Base-by-base conservation (phyloP, 169 alveolate genomes). In the Plasmodium yoelii region DNA sequence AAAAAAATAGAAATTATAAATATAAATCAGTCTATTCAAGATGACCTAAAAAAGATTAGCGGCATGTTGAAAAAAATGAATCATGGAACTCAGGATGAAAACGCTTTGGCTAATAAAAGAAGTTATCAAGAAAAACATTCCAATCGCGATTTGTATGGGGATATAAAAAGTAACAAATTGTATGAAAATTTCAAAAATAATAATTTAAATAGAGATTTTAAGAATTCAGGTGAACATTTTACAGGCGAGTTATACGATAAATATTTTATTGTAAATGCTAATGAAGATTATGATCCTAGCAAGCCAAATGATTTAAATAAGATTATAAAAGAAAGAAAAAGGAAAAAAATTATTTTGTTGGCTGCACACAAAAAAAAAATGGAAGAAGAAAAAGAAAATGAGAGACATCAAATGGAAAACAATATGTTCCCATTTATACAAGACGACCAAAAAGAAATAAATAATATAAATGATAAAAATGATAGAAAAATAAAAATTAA, bases 281-380 rank as follows among this genome's bases (percentile, higher is more conserved):
- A 86, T 53, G 91, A 86, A 86, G 91, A 86, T 70, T 86, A 86
- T 49, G 87, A 86, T 22, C 91, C 91, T n/a, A 70, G 46, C 18
- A 86, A 59, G 19, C 91, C 91, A 26, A 86, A 86, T 60, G 91
- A 86, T 70, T 71, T 86, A 64, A 86, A 60, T 56, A 86, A 86
- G 69, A 86, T 86, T 55, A 86, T 86, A 86, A 86, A 86, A 69
- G 91, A 86, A 86, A 86, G 91, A 53, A 86, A 86, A 65, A 68
- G 91, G 44, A 65, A 82, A 65, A 82, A 82, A 67, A 24, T 82
- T 22, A 82, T 82, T 71, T 51, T 82, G 72, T 42, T 82, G 65
- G 90, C 90, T 67, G 82, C 64, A 42, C 80, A 82, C 24, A 82
- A 67, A 61, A 82, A 82, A 61, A 86, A 71, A 73, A 47, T 69